Conservation (phyloP, 2,329 filamentous ascomycete species). For the Botrytis aclada region DNA sequence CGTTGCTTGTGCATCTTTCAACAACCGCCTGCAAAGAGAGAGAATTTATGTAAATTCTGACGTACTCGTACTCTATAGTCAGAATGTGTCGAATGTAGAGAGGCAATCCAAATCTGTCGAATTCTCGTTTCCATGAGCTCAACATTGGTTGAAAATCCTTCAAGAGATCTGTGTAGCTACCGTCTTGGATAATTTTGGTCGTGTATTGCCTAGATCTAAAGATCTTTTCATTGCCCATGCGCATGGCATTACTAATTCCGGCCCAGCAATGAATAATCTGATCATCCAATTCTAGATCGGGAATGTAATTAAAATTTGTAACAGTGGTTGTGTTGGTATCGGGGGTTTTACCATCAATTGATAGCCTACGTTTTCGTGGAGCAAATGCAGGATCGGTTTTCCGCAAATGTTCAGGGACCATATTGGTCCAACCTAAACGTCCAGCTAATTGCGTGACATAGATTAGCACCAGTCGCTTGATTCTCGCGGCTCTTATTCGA, state of each 20-base stretch:
- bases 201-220: constrained; percentile 88
- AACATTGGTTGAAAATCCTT: constrained; percentile 79
- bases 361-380: constrained; percentile 40
- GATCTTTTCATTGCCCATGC: constrained; percentile 81
- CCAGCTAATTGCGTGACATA: constrained; percentile 94
- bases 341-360: constrained; percentile 57
- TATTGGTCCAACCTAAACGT: constrained; percentile 85
- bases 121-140: constrained; percentile 74
- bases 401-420: constrained; percentile 72
- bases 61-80: constrained; percentile 93
- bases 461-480: constrained; percentile 82
- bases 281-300: constrained; percentile 63
- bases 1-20: constrained; percentile 81
- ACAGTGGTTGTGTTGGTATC: constrained; percentile 56
- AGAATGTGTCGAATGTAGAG: constrained; percentile 71
- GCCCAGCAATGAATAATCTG: constrained; percentile 86
- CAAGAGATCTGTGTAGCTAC: constrained; percentile 77
- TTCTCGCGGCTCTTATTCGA: constrained; percentile 72
- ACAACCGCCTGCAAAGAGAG: constrained; percentile 92
- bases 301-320: constrained; percentile 63
- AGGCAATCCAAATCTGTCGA: constrained; percentile 71
- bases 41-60: constrained; percentile 91
- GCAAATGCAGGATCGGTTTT: constrained; percentile 55
- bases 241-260: constrained; percentile 88
- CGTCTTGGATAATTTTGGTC: constrained; percentile 81